A percentile compares a stretch with the other conserved stretches of the same genome.
Conservation (phyloP, 1,139 yeast genomes). For the Yamadazyma mexicana region DNA sequence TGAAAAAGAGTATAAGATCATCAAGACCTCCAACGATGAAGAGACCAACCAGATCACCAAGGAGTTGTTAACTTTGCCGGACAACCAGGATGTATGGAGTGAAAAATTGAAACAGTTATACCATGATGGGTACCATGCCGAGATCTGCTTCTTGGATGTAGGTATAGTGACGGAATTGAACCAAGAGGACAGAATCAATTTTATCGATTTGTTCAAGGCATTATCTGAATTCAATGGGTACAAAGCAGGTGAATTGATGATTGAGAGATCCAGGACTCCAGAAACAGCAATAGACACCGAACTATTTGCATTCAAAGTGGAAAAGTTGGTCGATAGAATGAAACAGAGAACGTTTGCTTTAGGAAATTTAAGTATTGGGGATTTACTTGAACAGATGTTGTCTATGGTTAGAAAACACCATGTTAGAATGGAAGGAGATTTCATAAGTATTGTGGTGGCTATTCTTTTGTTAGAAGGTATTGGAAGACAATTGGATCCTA, state of each 20-base stretch:
- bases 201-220: constrained; percentile 85
- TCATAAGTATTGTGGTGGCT: constrained; percentile 90
- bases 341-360: constrained; percentile 87
- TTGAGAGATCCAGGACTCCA: constrained; percentile 91
- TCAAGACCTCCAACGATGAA: constrained; percentile 42
- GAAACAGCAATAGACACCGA: constrained; percentile 85
- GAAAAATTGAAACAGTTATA: constrained; percentile 49
- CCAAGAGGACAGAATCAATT: constrained; percentile 73
- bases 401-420: constrained; percentile 92
- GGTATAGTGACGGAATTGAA: constrained; percentile 91
- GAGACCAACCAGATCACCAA: constrained; percentile 52
- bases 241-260: constrained; percentile 92
- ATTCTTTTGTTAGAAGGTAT: constrained; percentile 88
- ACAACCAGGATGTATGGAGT: constrained; percentile 50
- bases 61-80: constrained; percentile 38
- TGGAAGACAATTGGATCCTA: constrained; percentile 91
- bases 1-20: constrained; percentile 48
- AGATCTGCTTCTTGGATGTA: constrained; percentile 86
- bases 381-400: constrained; percentile 80
- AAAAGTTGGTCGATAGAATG: constrained; percentile 75
- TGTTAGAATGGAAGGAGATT: constrained; percentile 97
- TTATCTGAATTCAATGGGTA: constrained; percentile 92
- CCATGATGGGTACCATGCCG: constrained; percentile 73
- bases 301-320: constrained; percentile 83
- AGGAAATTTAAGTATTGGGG: constrained; percentile 92